Percentiles rank a stretch among this genome's conserved stretches.
phyloP scores from a whole-genome alignment of 352 stramenopile species.

The Pythium oligandrum region DNA sequence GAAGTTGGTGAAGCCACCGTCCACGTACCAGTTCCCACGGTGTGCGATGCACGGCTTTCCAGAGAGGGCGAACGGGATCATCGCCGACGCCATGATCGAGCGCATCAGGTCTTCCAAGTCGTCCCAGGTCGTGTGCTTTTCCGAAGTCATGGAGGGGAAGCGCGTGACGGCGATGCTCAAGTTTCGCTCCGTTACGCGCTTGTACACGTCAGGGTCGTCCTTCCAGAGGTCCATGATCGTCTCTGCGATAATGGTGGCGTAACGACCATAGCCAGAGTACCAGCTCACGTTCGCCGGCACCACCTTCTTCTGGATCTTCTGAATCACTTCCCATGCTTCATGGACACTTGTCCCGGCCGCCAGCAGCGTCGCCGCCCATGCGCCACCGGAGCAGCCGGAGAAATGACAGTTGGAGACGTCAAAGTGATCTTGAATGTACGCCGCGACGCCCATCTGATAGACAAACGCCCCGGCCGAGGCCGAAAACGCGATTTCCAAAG shows the following conservation, averaged over 20 bases:
- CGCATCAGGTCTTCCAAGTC: slow-evolving; percentile 53
- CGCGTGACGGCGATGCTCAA: slow-evolving; percentile 56
- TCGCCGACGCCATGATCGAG: slow-evolving; percentile 60
- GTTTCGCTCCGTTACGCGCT: slow-evolving; percentile 33
- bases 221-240: slow-evolving; percentile 53
- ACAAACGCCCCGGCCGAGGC: slow-evolving; percentile 62
- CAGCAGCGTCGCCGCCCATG: slow-evolving; percentile 37
- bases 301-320: slow-evolving; percentile 37
- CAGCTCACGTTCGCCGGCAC: slow-evolving; percentile 34
- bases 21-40: slow-evolving; percentile 65
- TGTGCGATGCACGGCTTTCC: slow-evolving; percentile 54
- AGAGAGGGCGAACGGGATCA: slow-evolving; percentile 66
- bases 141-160: slow-evolving; percentile 51
- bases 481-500: slow-evolving; percentile 64
- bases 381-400: slow-evolving; percentile 34
- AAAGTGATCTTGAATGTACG: slow-evolving; percentile 65
- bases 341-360: slow-evolving; percentile 45
- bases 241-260: slow-evolving; percentile 44
- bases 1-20: slow-evolving; percentile 68
- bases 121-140: slow-evolving; percentile 50
- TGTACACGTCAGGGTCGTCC: slow-evolving; percentile 39
- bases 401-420: slow-evolving; percentile 38
- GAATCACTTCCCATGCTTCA: slow-evolving; percentile 46
- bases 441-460: slow-evolving; percentile 69
- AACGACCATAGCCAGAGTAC: slow-evolving; percentile 66